Conservation (phyloP, 2,329 filamentous ascomycete genomes). For the Pyricularia sp. region DNA sequence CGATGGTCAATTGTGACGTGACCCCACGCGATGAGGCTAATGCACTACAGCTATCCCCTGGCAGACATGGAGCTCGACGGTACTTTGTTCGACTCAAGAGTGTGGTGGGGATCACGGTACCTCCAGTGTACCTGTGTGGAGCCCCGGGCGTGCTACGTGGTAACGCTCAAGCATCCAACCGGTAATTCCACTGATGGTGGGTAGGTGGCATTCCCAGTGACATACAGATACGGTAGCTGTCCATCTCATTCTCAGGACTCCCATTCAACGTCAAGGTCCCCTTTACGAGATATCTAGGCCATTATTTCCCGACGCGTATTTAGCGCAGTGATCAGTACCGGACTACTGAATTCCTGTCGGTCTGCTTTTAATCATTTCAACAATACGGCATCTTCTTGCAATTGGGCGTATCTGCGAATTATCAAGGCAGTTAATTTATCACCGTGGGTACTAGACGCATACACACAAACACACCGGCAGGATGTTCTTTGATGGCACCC, state of each 20-base stretch:
- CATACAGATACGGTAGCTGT: background rate
- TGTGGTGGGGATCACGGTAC: background rate
- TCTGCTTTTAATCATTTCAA: background rate
- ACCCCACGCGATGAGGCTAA: background rate
- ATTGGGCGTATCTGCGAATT: background rate
- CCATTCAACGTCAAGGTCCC: background rate
- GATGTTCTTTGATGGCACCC: conserved; percentile 75
- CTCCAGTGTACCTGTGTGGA: background rate
- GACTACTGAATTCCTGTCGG: background rate
- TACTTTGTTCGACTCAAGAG: background rate
- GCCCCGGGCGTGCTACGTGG: background rate
- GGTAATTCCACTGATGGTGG: background rate
- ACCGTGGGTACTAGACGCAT: background rate
- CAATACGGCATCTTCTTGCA: background rate
- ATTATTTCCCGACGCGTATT: background rate
- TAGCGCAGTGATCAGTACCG: background rate
- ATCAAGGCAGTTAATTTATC: background rate
- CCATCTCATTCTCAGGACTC: background rate
- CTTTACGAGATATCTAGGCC: background rate
- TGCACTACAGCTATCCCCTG: background rate
- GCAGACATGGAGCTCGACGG: background rate
- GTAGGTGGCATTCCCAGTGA: background rate
- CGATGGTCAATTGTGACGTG: background rate
- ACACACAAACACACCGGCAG: conserved; percentile 7
- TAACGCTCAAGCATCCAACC: background rate